Evolutionary conservation across 1,284 basidiomycete genomes (phyloP), one percentile per base, ranked within the genome.

Genomic region (Phenoliferia sp.): DNA sequence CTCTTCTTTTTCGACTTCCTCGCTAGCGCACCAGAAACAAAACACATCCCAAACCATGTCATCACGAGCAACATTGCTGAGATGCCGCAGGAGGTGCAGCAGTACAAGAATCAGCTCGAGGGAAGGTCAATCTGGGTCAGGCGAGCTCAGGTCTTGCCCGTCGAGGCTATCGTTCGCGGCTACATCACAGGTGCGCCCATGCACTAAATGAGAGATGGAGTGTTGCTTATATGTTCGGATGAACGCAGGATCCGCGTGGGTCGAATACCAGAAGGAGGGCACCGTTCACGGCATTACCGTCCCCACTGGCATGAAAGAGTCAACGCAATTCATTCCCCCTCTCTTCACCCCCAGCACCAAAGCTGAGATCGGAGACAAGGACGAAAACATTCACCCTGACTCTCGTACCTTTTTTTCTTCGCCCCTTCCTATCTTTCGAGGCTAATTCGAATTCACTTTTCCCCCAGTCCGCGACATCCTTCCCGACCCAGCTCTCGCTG

Each of bases 331-430:
- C 33, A 85, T 88, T 9, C 82, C 88, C 74, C 91, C 95, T 0
- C 81, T 98, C 57, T 96, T 99, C 78, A 99, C 96, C 0, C 96
- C 96, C 0, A 95, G 92, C 1, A 99, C 95, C 15, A 99, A 99
- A 79, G 96, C 95, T 0, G 94, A 94, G 67, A 88, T 91, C 76
- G 96, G 96, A 7, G 84, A 85, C 50, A 94, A 99, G 77, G 95
- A 99, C 79, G 94, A 98, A 79, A 99, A 99, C 79, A 97, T 99
- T 71, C 93, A 94, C 63, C 93, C 94, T 1, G 88, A 90, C 74
- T 84, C 87, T 84, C 90, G 93, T 90, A 63, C 58, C 79, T n/a
- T 26, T 52, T 22, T 5, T 29, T n/a, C n/a, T n/a, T n/a, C n/a
- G n/a, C n/a, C 48, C 22, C 48, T 26, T 29, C 48, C 17, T 19